phyloP scores from a whole-genome alignment of 1,139 yeast genomes.

The Geotrichum carabidarum region DNA sequence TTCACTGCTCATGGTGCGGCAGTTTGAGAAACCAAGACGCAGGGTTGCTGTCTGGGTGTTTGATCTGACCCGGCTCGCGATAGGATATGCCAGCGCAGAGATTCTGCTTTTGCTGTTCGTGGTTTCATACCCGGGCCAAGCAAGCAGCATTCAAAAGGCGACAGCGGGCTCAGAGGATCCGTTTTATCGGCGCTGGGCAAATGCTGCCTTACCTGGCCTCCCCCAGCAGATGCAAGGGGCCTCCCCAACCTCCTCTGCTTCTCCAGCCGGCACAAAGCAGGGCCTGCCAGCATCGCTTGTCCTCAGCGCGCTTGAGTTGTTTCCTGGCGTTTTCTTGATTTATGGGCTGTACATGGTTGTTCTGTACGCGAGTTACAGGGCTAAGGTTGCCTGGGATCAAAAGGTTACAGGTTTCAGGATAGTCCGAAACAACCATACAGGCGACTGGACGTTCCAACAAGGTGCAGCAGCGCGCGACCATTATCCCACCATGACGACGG shows the following conservation, averaged over 20 bases:
- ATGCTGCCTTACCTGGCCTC: too few species aligned
- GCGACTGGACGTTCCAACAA: not conserved
- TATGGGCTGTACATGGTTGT: constrained; percentile 16
- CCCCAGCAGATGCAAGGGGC: too few species aligned
- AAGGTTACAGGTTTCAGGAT: constrained; percentile 8
- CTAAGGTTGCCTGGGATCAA: constrained; percentile 2
- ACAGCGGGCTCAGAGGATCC: too few species aligned
- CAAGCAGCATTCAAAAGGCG: not conserved
- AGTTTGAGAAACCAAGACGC: constrained; percentile 7
- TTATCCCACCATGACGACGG: not conserved
- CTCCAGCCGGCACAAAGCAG: too few species aligned
- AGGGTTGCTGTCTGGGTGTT: constrained; percentile 20
- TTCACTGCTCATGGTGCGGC: constrained; percentile 2
- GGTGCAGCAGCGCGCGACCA: constrained; percentile 13
- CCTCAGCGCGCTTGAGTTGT: constrained; percentile 19
- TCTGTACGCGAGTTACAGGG: constrained; percentile 11
- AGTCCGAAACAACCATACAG: constrained; percentile 1
- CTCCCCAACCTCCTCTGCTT: too few species aligned
- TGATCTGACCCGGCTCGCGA: constrained; percentile 14
- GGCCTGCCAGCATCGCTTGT: constrained; percentile 2
- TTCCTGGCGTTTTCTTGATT: constrained; percentile 21
- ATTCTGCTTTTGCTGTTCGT: constrained; percentile 11
- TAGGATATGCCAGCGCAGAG: constrained; percentile 17
- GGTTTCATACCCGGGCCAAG: not conserved
- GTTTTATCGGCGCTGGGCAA: too few species aligned